These are phyloP conservation scores for Trapa incisa DNA, from an alignment of 345 rosid genomes.

Conservation along the genomic window DNA sequence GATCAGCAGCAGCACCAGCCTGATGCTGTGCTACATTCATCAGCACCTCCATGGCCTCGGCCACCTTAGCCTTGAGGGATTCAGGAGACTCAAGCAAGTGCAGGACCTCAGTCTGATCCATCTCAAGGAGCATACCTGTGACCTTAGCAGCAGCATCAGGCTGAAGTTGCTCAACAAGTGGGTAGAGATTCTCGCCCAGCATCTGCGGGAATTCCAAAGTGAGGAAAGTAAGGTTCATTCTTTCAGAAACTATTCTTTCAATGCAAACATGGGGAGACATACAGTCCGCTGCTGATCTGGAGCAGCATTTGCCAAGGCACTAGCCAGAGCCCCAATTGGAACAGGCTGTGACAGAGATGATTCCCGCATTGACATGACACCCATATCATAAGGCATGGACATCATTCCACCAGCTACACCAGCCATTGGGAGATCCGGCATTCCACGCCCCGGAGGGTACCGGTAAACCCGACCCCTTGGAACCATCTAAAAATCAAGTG, in stretches of 20 bases:
- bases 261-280: conserved; percentile 6
- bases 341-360: conserved; percentile 45
- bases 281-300: conserved; percentile 91
- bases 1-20: conserved; percentile 54
- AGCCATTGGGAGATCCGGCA: conserved; percentile 62
- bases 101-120: conserved; percentile 92
- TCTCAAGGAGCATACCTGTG: conserved; percentile 93
- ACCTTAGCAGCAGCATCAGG: conserved; percentile 87
- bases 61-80: conserved; percentile 77
- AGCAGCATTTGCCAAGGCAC: conserved; percentile 74
- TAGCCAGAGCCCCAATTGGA: conserved; percentile 75
- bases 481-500: conserved; percentile 37
- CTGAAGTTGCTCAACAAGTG: conserved; percentile 82
- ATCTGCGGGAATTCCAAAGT: conserved; percentile 30
- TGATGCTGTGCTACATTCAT: conserved; percentile 60
- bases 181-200: conserved; percentile 94
- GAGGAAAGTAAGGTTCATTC: background rate
- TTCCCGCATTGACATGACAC: conserved; percentile 52
- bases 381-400: conserved; percentile 60
- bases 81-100: conserved; percentile 94
- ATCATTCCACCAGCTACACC: conserved; percentile 67
- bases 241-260: background rate
- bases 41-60: conserved; percentile 94
- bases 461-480: conserved; percentile 70
- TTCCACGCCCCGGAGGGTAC: conserved; percentile 65